Evolutionary conservation across 1,284 basidiomycete genomes (phyloP), one percentile per base, ranked within the genome.

Genomic region (Melampsora medusae): DNA sequence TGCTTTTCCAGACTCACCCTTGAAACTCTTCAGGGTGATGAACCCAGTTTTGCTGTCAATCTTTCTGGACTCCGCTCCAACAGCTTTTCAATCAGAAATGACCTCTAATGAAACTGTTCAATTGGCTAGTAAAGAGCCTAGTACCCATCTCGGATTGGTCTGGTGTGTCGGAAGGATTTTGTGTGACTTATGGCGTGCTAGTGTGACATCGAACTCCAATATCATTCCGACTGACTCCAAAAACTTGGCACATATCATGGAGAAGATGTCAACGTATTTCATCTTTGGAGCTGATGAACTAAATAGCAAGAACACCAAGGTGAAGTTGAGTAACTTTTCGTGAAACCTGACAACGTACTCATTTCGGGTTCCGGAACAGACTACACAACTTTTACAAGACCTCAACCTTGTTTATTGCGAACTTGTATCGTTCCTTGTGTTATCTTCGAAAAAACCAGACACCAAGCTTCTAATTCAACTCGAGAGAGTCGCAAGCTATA

Each of bases 21-120:
- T 77, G 9, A 50, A 79, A 72, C 79, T 84, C 5, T 78, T 82
- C 64, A 83, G 85, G 50, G 87, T 89, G 7, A 83, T 97, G 19
- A 88, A 93, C 80, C 86, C 91, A 0, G 90, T 89, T 2, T 84
- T 97, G 5, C 85, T 92, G 1, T 89, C 92, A 6, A 90, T 90
- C 0, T 92, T 93, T 82, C 86, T 97, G 28, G 93, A 97, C 82
- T 88, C 88, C 78, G 92, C 92, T 1, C 91, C 94, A 1, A 82
- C 87, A 10, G 91, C 91, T 2, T 93, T 95, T 83, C 87, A 89
- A 9, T 90, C 89, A 1, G 81, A 82, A 5, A 60, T 75, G 16
- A 53, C 78, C 10, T 62, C 77, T 10, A 67, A 78, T 25, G 16
- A 61, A 80, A 0, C 2, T 72, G 79, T 6, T 64, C 78, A 1